phyloP scores from a whole-genome alignment of 768 basidiomycete species.

The Cantharellus anzutake region DNA sequence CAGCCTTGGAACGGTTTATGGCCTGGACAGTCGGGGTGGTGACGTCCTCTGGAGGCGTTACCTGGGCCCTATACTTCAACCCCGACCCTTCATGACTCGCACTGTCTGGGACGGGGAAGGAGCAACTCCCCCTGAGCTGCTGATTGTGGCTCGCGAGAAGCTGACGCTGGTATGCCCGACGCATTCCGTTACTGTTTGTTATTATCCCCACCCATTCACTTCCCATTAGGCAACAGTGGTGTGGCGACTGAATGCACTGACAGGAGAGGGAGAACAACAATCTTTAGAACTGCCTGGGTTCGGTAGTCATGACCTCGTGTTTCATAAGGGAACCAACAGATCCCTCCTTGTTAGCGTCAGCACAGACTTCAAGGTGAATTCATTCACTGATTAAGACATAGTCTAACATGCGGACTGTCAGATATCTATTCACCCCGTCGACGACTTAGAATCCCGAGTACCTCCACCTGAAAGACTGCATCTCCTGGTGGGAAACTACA shows the following conservation, averaged over 20 bases:
- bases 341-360: neutral
- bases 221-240: conserved; percentile 28
- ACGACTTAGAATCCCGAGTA: neutral
- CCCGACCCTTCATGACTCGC: neutral
- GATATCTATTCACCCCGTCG: neutral
- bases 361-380: neutral
- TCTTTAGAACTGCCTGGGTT: neutral
- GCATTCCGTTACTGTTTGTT: neutral
- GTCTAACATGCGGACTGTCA: neutral
- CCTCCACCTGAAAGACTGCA: neutral
- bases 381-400: too few relatives aligned
- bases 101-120: neutral
- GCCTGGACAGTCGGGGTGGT: conserved; percentile 63
- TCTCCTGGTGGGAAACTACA: neutral
- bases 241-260: conserved; percentile 63
- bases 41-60: conserved; percentile 62
- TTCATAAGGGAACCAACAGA: neutral
- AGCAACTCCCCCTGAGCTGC: neutral
- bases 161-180: neutral
- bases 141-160: neutral
- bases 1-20: conserved; percentile 54
- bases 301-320: neutral
- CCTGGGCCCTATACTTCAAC: conserved; percentile 29
- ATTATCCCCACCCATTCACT: neutral
- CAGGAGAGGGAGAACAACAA: conserved; percentile 24